phyloP scores from a whole-genome alignment of 139 green algal species.

The Tetradesmus obliquus region DNA sequence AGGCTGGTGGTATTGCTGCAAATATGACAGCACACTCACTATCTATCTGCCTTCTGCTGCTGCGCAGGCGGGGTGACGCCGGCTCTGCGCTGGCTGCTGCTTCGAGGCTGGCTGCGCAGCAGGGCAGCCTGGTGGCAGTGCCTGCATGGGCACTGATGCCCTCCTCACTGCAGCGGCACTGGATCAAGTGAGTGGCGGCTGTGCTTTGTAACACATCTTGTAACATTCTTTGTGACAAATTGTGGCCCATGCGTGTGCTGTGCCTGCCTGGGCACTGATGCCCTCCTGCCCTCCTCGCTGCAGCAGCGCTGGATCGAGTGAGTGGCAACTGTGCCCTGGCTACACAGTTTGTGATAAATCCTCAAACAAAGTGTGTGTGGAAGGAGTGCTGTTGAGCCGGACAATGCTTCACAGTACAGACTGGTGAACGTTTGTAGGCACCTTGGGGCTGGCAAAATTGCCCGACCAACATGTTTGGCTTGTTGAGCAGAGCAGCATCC shows the following conservation, averaged over 20 bases:
- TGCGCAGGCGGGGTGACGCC: conserved; percentile 2
- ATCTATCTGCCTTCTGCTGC: not conserved
- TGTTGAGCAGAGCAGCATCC: too few species aligned
- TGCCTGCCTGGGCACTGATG: conserved; percentile 39
- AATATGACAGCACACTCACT: not conserved
- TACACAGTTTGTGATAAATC: too few species aligned
- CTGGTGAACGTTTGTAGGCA: too few species aligned
- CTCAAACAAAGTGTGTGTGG: too few species aligned
- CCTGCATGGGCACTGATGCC: conserved; percentile 54
- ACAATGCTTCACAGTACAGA: too few species aligned
- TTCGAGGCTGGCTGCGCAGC: not conserved
- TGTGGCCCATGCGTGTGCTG: not conserved
- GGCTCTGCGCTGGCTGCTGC: conserved; percentile 1
- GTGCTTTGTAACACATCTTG: too few species aligned
- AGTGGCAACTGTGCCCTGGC: not conserved
- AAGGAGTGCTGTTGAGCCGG: too few species aligned
- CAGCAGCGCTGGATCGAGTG: conserved; percentile 80
- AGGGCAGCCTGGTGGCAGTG: conserved; percentile 46
- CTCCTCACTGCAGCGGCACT: conserved; percentile 72
- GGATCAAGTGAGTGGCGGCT: conserved; percentile 59
- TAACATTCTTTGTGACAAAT: not conserved
- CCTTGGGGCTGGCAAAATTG: too few species aligned
- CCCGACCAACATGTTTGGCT: too few species aligned
- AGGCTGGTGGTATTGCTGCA: not conserved
- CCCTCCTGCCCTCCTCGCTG: conserved; percentile 53